phyloP scores from a whole-genome alignment of 208 protist species.

The Novymonas esmeraldas region DNA sequence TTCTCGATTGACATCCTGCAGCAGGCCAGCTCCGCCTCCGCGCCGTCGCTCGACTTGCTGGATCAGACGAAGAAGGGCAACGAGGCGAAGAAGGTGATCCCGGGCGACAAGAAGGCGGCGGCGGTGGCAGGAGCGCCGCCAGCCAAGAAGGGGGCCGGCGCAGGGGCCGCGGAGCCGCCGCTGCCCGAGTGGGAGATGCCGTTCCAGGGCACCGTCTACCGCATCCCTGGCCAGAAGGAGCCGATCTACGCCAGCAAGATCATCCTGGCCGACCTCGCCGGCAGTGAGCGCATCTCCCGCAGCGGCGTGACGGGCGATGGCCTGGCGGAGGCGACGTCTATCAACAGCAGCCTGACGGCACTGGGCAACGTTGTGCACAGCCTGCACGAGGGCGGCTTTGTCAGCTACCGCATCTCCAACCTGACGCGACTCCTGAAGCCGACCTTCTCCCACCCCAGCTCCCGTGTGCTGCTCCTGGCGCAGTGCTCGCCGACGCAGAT shows the following conservation, averaged over 20 bases:
- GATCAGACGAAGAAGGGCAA: constrained; percentile 42
- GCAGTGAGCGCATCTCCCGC: constrained; percentile 84
- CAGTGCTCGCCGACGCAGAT: constrained; percentile 82
- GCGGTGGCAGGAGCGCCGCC: constrained; percentile 19
- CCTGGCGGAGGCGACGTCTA: constrained; percentile 85
- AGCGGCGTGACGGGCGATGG: constrained; percentile 67
- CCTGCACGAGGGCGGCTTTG: constrained; percentile 80
- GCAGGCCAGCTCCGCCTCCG: constrained; percentile 63
- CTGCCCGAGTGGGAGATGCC: constrained; percentile 64
- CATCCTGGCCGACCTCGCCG: constrained; percentile 93
- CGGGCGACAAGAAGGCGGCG: constrained; percentile 11
- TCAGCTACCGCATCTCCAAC: constrained; percentile 90
- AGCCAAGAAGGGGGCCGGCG: not conserved
- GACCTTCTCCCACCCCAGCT: constrained; percentile 79
- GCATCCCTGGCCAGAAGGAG: constrained; percentile 72
- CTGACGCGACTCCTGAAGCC: constrained; percentile 89
- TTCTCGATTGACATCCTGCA: constrained; percentile 92
- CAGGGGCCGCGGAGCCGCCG: constrained; percentile 10
- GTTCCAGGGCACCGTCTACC: constrained; percentile 73
- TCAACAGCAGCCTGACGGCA: constrained; percentile 93
- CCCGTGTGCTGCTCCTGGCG: constrained; percentile 86
- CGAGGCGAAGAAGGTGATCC: constrained; percentile 12
- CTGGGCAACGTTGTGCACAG: constrained; percentile 93
- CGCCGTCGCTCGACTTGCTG: constrained; percentile 66
- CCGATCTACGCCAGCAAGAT: constrained; percentile 86